Evolutionary conservation across 176 grass and related monocot genomes (phyloP), one percentile per base, ranked within the genome.

Genomic region (Cymbopogon citratus): DNA sequence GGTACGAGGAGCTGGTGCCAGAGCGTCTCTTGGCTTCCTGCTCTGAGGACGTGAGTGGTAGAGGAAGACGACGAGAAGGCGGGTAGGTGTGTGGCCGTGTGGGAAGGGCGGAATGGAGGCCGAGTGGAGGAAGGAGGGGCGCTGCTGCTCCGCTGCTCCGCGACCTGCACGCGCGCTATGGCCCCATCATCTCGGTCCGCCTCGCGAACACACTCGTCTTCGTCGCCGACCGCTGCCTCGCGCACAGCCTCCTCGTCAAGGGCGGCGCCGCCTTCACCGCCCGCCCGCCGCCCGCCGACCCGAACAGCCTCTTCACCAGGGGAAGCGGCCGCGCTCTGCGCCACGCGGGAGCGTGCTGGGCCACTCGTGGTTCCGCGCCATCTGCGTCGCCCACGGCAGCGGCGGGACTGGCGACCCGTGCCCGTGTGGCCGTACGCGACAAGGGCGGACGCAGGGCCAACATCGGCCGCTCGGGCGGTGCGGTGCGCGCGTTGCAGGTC

Each of bases 191-290:
- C 51, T 54, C 87, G 49, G 0, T 92, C 76, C 87, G 82, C 21
- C 67, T 88, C 77, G 25, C 15, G 45, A 49, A 61, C 60, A 84
- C 87, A 24, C 59, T 82, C 60, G 73, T 96, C 56, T 92, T 95
- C 86, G 77, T 95, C 80, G 62, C 79, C 41, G 88, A 88, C 64
- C 82, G 90, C 74, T 73, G 49, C 7, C 25, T 82, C 64, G 86
- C 82, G 14, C 83, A 92, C 75, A 16, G 31, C 4, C 28, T 51
- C 39, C 79, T 89, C 51, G 79, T 92, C 27, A 73, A 67, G 18
- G 41, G 61, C 9, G 90, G 82, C 27, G 52, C 41, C 24, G 49
- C 40, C 74, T 88, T 92, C 41, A 86, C 79, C 19, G 78, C 83
- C 80, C 70, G 26, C 18, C 93, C 77, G 15, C 73, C 83, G 45